Evolutionary conservation across 148 eudicot genomes (phyloP).

Genomic region (Nepenthes mirabilis): DNA sequence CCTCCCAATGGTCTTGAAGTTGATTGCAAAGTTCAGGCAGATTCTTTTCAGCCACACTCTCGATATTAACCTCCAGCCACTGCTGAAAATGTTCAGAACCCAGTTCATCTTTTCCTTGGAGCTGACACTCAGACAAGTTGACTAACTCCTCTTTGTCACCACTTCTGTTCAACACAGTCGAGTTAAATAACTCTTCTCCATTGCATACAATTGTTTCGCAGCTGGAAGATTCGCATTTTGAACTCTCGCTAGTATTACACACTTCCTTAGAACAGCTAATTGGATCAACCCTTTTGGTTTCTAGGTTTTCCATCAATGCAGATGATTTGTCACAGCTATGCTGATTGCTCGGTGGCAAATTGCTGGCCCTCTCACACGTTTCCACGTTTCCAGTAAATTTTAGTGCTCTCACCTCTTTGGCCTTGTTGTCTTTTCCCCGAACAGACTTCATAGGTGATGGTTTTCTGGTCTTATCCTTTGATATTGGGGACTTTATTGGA

Average conservation of each 20-base stretch:
- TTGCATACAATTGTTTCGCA: slow-evolving; percentile 25
- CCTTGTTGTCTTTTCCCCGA: slow-evolving; percentile 27
- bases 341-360: slow-evolving; percentile 16
- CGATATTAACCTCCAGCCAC: slow-evolving; percentile 27
- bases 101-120: slow-evolving; percentile 11
- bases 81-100: slow-evolving; percentile 9
- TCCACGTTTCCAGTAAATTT: slow-evolving; percentile 21
- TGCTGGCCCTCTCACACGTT: slow-evolving; percentile 14
- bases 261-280: slow-evolving; percentile 51
- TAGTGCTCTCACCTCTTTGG: slow-evolving; percentile 22
- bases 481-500: slow-evolving; percentile 61
- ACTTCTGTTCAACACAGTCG: slow-evolving; percentile 27
- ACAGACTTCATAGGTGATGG: slow-evolving; percentile 33
- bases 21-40: background rate
- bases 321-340: slow-evolving; percentile 25
- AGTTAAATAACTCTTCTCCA: slow-evolving; percentile 28
- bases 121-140: slow-evolving; percentile 8
- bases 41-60: slow-evolving; percentile 14
- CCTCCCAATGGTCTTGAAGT: slow-evolving; percentile 3
- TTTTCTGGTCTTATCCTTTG: slow-evolving; percentile 51
- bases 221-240: slow-evolving; percentile 38
- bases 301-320: slow-evolving; percentile 38
- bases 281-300: slow-evolving; percentile 79
- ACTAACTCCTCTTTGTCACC: slow-evolving; percentile 7
- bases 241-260: slow-evolving; percentile 43